Base-by-base conservation (phyloP, 441 rosid species). In the Melianthus villosus region DNA sequence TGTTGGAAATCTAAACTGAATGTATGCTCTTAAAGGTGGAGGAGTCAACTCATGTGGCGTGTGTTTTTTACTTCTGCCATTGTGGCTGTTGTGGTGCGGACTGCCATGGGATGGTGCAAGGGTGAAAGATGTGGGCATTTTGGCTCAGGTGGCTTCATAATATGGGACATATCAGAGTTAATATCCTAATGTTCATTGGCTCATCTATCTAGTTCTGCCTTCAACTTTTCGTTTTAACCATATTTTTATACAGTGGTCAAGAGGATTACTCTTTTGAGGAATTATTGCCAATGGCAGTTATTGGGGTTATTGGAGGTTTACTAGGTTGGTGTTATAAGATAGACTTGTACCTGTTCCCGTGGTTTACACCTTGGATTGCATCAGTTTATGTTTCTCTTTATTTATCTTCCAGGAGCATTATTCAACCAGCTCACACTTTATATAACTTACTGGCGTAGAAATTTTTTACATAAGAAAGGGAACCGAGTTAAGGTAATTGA, bases 11-110 rank as follows among this genome's bases (percentile, higher is more conserved):
- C n/a, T n/a, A n/a, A n/a, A n/a, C n/a, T n/a, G n/a, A 14, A 34
- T 50, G 22, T 10, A 11, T 69, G 33, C 30, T 49, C 16, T 13
- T 59, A 53, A 69, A 89, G 98, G 96, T 89, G 98, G 98, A 72
- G 87, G 65, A 84, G 98, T 69, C 94, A 84, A 60, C 96, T 89
- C 39, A 81, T 89, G 94, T 84, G 96, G 98, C 86, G 96, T 55
- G 96, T 84, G 54, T 89, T 89, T 68, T 89, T 89, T 54, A 89
- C 96, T 50, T 81, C 98, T 32, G 98, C 98, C 12, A 59, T 89
- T 35, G 98, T 89, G 44, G 98, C 96, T 38, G 96, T 89, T 65
- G 98, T 89, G 33, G 96, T 89, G 17, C 87, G 96, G 50, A 69
- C 78, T 54, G 87, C 94, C 37, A 89, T 89, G 94, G 92, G 89